A percentile compares a stretch with the other conserved stretches of the same genome.
Evolutionary conservation across 768 basidiomycete genomes (phyloP).

Genomic region (Boletus sp.): DNA sequence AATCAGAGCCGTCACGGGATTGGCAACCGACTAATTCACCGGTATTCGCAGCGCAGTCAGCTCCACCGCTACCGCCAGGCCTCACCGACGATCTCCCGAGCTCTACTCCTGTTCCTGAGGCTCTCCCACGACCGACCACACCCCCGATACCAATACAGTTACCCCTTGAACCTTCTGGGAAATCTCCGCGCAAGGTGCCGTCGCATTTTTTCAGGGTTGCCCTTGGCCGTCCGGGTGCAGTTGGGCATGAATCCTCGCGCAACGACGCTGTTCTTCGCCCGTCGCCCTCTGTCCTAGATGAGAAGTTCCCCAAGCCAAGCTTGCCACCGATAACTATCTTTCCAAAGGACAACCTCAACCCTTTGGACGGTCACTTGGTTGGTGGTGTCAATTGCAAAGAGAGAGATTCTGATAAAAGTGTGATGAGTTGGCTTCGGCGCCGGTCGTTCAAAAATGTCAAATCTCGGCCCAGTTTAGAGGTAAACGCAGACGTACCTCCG

Average conservation of each 20-base stretch:
- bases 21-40: conserved; percentile 26
- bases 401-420: conserved; percentile 43
- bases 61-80: conserved; percentile 37
- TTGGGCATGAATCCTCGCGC: conserved; percentile 14
- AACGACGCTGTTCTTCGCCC: conserved; percentile 20
- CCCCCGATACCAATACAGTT: conserved; percentile 22
- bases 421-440: conserved; percentile 31
- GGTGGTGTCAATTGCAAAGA: conserved; percentile 28
- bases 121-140: conserved; percentile 14
- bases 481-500: conserved; percentile 10
- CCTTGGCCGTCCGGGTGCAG: conserved; percentile 13
- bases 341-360: conserved; percentile 19
- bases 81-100: conserved; percentile 28
- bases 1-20: conserved; percentile 10
- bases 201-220: conserved; percentile 18
- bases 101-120: conserved; percentile 14
- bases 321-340: conserved; percentile 14
- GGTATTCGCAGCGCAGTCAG: conserved; percentile 17
- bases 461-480: conserved; percentile 24
- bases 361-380: conserved; percentile 30
- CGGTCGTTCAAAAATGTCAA: conserved; percentile 22
- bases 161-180: conserved; percentile 10
- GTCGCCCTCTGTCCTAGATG: conserved; percentile 21
- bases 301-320: conserved; percentile 21
- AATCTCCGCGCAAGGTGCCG: conserved; percentile 24